Base-by-base conservation (phyloP, 768 basidiomycete genomes). In the Podaxis rugospora region DNA sequence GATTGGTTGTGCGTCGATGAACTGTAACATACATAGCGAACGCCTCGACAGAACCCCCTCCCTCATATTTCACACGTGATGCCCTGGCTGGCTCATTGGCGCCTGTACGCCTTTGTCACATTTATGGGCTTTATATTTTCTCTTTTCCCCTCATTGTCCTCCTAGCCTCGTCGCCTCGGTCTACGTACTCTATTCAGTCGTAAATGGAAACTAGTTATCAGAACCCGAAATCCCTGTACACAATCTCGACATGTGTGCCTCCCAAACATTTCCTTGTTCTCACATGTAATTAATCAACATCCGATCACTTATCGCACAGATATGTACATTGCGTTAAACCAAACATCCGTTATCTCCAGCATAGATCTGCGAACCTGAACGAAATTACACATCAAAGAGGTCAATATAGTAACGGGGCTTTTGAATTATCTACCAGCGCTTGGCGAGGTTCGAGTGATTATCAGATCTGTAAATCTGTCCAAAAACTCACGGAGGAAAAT, bases 11-110 rank as follows among this genome's bases (percentile, higher is more conserved):
- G 23, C 36, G 47, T 50, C 57, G 57, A 51, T 39, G 51, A 37
- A 40, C 57, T 42, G 37, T 37, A 59, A 59, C 39, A 60, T 52
- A 42, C 51, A 57, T 46, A 49, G 42, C 55, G 44, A 54, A 7
- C 32, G 18, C n/a, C 50, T 51, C 50, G n/a, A 32, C 49, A 53
- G 59, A 35, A 46, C 51, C 37, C 59, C 18, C 18, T 9, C 51
- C 39, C 40, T 16, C 51, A 37, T 35, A 46, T 46, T 52, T 44
- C 59, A 52, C 59, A 60, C 59, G 59, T 60, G 59, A 60, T 60
- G 23, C 51, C 16, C 42, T 50, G 42, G 21, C 16, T 28, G 51
- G 18, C 11, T 47, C 16, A 7, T 37, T 21, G 46, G n/a, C 42
- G 32, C 28, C 21, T 57, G 14, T 52, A 27, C 50, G 1, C 0